These are phyloP conservation scores for Globisporangium paroecandrum DNA, from an alignment of 352 stramenopile genomes.

Conservation along the genomic window DNA sequence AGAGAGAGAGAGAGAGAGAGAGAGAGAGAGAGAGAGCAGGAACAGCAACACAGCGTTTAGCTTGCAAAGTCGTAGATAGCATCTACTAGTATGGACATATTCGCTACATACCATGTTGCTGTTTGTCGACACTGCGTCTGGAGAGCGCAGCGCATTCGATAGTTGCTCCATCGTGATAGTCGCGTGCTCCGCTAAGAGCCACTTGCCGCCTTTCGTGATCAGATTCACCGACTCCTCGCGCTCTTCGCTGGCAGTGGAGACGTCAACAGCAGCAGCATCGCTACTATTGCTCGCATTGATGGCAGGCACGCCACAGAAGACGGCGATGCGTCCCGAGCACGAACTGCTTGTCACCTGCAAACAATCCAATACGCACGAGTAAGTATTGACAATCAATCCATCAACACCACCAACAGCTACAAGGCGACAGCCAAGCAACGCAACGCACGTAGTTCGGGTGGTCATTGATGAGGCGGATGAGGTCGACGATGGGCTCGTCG, in stretches of 20 bases:
- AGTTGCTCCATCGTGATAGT: conserved; percentile 74
- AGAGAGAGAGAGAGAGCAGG: neutral
- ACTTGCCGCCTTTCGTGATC: conserved; percentile 88
- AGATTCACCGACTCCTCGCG: conserved; percentile 33
- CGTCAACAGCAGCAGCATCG: conserved; percentile 2
- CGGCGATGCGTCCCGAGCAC: conserved; percentile 86
- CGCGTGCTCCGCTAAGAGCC: conserved; percentile 82
- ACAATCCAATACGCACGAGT: neutral
- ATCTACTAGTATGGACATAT: neutral
- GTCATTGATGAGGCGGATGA: conserved; percentile 86
- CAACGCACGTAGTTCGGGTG: conserved; percentile 76
- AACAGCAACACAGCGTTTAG: neutral
- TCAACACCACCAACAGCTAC: neutral
- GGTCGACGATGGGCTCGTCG: conserved; percentile 84
- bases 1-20: neutral
- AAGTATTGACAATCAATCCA: neutral
- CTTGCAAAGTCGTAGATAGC: no score
- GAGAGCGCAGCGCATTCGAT: conserved; percentile 34
- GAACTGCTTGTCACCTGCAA: conserved; percentile 87
- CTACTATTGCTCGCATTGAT: conserved; percentile 1
- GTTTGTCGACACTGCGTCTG: conserved; percentile 24
- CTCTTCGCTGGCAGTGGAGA: conserved; percentile 8
- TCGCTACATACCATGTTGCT: conserved; percentile 64
- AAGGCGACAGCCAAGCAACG: neutral
- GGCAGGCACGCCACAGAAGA: conserved; percentile 70